Evolutionary conservation across 2,329 filamentous ascomycete species (phyloP), one percentile per base, ranked within the genome.

Genomic region (Ophiocordyceps sinensis): DNA sequence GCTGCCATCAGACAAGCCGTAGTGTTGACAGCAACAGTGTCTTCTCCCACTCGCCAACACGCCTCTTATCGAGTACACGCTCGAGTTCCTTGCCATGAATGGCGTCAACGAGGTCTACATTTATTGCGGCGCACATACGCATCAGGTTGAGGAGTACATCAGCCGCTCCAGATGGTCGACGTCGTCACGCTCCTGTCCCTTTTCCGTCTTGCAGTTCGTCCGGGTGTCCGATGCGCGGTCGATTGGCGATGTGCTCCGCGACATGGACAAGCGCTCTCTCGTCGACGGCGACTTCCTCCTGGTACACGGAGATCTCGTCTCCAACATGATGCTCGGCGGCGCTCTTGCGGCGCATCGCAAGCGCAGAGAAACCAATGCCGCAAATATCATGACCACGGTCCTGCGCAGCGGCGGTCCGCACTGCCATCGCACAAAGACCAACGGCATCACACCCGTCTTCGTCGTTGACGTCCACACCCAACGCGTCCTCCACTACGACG

Each of bases 301-400:
- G 9, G 86, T 96, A 3, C 88, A 93, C 58, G 89, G 89, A 43
- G 91, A 98, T 58, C 73, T 96, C 23, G 79, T 98, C 39, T 85
- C 86, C 48, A 96, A 95, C 55, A 67, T 96, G 42, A 75, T 82
- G 15, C 77, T 98, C n/a, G 85, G 89, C 46, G 68, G 70, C 38
- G 82, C 84, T 9, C 65, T 98, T 40, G 76, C 79, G 3, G 79
- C 77, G 41, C 91, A 98, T 59, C 78, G 85, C 45, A 80, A 80
- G 42, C 80, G 91, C 44, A 77, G 87, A 44, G 75, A 81, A 54
- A 78, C 79, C 41, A 86, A 93, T 64, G 89, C 91, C 53, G 89
- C 94, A 57, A 87, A 89, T 31, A 94, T 95, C 62, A 96, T 98
- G 91, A 98, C 91, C 3, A 83, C 95, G 72, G 76, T 98, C 12